phyloP scores from a whole-genome alignment of 495 filamentous ascomycete genomes.

The Wilcoxina mikolae region DNA sequence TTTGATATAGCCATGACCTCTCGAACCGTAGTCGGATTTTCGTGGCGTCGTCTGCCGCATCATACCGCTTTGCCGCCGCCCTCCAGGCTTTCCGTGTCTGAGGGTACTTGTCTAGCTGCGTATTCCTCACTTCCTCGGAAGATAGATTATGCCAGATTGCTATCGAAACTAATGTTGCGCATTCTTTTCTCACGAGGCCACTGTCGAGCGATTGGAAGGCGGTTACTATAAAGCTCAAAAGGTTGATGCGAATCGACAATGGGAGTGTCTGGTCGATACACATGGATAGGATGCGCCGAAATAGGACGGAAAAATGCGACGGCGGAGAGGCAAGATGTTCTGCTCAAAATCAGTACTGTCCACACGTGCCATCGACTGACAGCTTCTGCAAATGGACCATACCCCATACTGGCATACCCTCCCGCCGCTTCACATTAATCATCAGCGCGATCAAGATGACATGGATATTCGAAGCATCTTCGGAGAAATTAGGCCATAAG shows the following conservation, averaged over 20 bases:
- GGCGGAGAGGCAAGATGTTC: slow-evolving; percentile 63
- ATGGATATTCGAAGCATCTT: slow-evolving; percentile 81
- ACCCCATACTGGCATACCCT: slow-evolving; percentile 80
- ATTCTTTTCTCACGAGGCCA: slow-evolving; percentile 79
- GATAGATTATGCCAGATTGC: slow-evolving; percentile 89
- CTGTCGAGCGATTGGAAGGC: slow-evolving; percentile 93
- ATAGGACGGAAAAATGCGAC: slow-evolving; percentile 75
- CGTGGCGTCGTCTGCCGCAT: slow-evolving; percentile 63
- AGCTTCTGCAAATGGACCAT: slow-evolving; percentile 14
- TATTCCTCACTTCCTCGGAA: slow-evolving; percentile 48
- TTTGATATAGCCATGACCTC: slow-evolving; percentile 79
- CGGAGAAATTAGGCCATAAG: slow-evolving; percentile 84
- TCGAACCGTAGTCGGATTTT: slow-evolving; percentile 79
- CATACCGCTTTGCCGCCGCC: slow-evolving; percentile 69
- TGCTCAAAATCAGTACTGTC: slow-evolving; percentile 24
- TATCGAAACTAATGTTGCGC: slow-evolving; percentile 86
- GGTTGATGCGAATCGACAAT: slow-evolving; percentile 53
- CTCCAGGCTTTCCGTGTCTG: slow-evolving; percentile 82
- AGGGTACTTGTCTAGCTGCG: slow-evolving; percentile 49
- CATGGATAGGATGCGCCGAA: slow-evolving; percentile 80
- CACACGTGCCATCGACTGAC: not conserved
- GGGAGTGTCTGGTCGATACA: slow-evolving; percentile 64
- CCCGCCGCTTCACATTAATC: slow-evolving; percentile 73
- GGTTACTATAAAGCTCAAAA: slow-evolving; percentile 73
- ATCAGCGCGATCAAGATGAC: slow-evolving; percentile 72